Evolutionary conservation across 139 green algal species (phyloP), one percentile per base, ranked within the genome.

Genomic region (Haematococcus lacustris): DNA sequence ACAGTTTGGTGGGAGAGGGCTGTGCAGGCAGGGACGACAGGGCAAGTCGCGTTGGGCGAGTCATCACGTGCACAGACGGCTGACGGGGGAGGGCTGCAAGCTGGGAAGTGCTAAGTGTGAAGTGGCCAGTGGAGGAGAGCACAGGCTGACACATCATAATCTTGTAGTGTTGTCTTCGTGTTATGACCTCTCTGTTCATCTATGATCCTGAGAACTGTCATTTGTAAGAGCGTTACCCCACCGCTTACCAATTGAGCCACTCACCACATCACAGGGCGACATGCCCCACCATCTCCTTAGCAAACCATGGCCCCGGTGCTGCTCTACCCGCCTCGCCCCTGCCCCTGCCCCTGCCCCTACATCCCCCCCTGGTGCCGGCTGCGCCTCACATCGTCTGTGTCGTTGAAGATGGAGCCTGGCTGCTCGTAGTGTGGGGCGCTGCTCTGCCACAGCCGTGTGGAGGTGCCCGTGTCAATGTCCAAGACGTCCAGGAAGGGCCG

Each of bases 401-500:
- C 89, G 64, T 47, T 86, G 78, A 96, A 85, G 76, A 94, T 84
- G 53, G 73, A 81, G 7, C 83, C 87, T 1, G 88, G 71, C 57
- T 63, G 76, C 83, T 98, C 94, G 40, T 90, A 90, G 75, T 79
- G 84, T 1, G 90, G 87, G 1, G 80, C 74, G 30, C 35, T 64
- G 78, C 86, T 93, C 80, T 93, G 88, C 94, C 93, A 98, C 37
- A 98, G 82, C 51, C 91, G 82, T 68, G 80, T 53, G 23, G 77
- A 91, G 70, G 90, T 79, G 62, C 75, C 78, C 57, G 74, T 57
- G 26, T 86, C 80, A 23, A 92, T 61, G 77, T 95, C 81, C 41
- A 90, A 23, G 68, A 88, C 9, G 43, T 53, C 43, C 37, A 71
- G 34, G 51, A 73, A 73, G 34, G 50, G 68, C 37, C 28, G 51